Evolutionary conservation across 1,284 basidiomycete species (phyloP), one percentile per base, ranked within the genome.

Genomic region (Cryptococcus sp.): DNA sequence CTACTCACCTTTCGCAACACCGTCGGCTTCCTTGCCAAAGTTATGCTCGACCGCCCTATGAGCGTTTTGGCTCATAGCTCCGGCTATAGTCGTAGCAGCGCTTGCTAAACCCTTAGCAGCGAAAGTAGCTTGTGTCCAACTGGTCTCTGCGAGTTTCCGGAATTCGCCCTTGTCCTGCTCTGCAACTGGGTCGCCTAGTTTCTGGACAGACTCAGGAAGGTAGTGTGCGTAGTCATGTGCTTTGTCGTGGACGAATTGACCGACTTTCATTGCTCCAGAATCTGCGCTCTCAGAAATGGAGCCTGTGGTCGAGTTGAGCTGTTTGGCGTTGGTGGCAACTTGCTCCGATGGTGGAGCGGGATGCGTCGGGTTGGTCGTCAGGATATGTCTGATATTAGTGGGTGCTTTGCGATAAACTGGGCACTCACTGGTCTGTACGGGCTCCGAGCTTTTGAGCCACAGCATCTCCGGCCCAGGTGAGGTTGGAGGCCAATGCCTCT

Each of bases 41-140:
- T 65, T 61, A 45, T 68, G 63, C 32, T 69, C 67, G n/a, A 74
- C 60, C 13, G 67, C 68, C 46, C 57, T 50, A 44, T 71, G 66
- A 2, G 62, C 62, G 45, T 62, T 67, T 28, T 62, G 53, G 42
- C 67, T 67, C n/a, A 69, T 46, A 18, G 65, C 62, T 4, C 56
- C 57, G 21, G 63, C 69, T 4, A 73, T 66, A 4, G 62, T 62
- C 11, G 49, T 60, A 9, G 69, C 65, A 2, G 68, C 72, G 9
- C 52, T 47, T 11, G 66, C 69, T 3, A 69, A 56, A 9, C 69
- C 72, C 43, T 62, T 61, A 10, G 69, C 72, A 14, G 66, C 70
- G 21, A 74, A 61, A 0, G 63, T 62, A 2, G 66, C 64, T 55
- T 76, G 69, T 23, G 63, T 57, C 71, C 71, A 75, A 4, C 54